These are phyloP conservation scores for Mycena alexandri DNA, from an alignment of 768 basidiomycete genomes.

Conservation along the genomic window DNA sequence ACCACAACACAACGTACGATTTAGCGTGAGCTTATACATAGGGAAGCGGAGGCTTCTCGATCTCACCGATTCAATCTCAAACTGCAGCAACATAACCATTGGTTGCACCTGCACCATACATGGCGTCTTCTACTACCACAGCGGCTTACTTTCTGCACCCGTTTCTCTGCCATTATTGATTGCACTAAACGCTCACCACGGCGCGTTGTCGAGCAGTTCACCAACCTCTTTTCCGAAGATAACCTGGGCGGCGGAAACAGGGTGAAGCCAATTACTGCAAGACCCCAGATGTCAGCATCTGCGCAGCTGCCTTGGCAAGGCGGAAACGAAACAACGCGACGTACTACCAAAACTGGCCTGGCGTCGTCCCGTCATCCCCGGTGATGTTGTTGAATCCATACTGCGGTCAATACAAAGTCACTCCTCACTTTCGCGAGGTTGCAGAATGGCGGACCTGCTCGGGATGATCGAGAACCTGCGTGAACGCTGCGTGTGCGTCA, in stretches of 20 bases:
- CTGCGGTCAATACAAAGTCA: conserved; percentile 43
- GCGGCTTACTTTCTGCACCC: conserved; percentile 18
- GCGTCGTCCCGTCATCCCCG: conserved; percentile 19
- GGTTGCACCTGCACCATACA: conserved; percentile 15
- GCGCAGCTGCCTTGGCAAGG: conserved; percentile 7
- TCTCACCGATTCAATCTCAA: conserved; percentile 9
- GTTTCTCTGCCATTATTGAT: conserved; percentile 14
- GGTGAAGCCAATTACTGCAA: conserved; percentile 24
- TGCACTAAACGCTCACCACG: conserved; percentile 22
- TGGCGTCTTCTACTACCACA: conserved; percentile 10
- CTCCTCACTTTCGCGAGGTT: conserved; percentile 35
- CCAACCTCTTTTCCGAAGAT: conserved; percentile 24
- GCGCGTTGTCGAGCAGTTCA: conserved; percentile 11
- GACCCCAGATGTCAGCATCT: conserved; percentile 9
- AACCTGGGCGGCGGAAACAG: conserved; percentile 25
- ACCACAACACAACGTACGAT: too few relatives aligned
- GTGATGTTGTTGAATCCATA: conserved; percentile 6
- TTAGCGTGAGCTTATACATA: too few relatives aligned
- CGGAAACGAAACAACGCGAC: conserved; percentile 9
- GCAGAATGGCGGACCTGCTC: conserved; percentile 44
- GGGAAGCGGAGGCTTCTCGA: not conserved
- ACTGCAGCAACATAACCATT: conserved; percentile 7
- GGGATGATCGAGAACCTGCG: conserved; percentile 47
- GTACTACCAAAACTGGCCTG: conserved; percentile 27
- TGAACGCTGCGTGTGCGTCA: conserved; percentile 48